Conservation (phyloP, 768 basidiomycete genomes). For the Suillus brevipes region DNA sequence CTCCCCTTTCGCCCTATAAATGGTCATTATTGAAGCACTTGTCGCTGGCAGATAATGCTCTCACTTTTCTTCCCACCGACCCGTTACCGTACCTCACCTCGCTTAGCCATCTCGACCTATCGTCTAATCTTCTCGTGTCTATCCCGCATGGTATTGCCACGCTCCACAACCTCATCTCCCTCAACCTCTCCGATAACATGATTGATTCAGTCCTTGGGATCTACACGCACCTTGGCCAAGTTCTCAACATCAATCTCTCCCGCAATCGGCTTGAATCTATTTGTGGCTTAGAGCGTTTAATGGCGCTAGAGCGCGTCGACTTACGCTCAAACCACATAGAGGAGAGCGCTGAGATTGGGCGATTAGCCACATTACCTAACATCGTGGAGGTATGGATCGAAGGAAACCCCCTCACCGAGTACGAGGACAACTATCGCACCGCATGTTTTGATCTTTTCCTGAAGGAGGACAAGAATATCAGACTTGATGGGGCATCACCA, state of each 20-base stretch:
- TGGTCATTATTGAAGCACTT: constrained; percentile 80
- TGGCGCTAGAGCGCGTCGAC: constrained; percentile 82
- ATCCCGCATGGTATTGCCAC: constrained; percentile 75
- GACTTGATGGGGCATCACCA: constrained; percentile 73
- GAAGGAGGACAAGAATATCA: constrained; percentile 76
- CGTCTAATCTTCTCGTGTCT: constrained; percentile 87
- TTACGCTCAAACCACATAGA: constrained; percentile 76
- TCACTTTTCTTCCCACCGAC: constrained; percentile 77
- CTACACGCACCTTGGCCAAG: constrained; percentile 75
- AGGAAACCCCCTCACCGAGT: constrained; percentile 78
- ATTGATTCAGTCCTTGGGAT: constrained; percentile 94
- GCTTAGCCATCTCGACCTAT: constrained; percentile 83
- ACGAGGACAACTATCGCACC: constrained; percentile 69
- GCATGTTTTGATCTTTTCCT: constrained; percentile 83
- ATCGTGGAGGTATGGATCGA: constrained; percentile 80
- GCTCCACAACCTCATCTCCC: constrained; percentile 80
- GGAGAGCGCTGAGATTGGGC: constrained; percentile 82
- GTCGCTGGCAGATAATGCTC: constrained; percentile 74
- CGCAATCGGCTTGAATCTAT: constrained; percentile 92
- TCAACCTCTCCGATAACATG: constrained; percentile 97
- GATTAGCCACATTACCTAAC: constrained; percentile 77
- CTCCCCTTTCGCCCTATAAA: constrained; percentile 54
- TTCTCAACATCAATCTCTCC: constrained; percentile 77
- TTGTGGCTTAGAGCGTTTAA: constrained; percentile 89
- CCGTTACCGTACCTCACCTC: constrained; percentile 67